These are phyloP conservation scores for Fraxinus ornus DNA, from an alignment of 305 asterid genomes.

Conservation along the genomic window DNA sequence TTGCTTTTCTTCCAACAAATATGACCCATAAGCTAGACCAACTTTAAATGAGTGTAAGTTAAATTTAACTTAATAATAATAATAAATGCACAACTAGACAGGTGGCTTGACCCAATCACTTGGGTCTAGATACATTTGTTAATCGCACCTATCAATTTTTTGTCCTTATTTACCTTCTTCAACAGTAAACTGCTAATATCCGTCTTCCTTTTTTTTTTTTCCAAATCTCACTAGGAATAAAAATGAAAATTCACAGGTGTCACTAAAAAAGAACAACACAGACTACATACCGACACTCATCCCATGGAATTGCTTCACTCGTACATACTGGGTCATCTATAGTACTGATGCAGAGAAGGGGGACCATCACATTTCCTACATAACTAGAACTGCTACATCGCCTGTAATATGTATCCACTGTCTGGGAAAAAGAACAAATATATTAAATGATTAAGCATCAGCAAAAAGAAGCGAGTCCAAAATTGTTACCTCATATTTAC, in stretches of 20 bases:
- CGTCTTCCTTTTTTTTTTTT: neutral
- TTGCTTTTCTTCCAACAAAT: neutral
- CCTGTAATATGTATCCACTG: slow-evolving; percentile 94
- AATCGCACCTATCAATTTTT: neutral
- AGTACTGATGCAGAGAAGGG: slow-evolving; percentile 82
- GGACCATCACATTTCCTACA: slow-evolving; percentile 70
- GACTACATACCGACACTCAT: slow-evolving; percentile 77
- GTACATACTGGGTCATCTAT: slow-evolving; percentile 96
- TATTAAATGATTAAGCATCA: slow-evolving; percentile 15
- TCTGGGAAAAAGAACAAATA: slow-evolving; percentile 43
- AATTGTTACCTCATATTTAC: slow-evolving; percentile 71
- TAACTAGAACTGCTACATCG: slow-evolving; percentile 67
- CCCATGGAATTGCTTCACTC: slow-evolving; percentile 93
- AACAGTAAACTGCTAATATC: neutral
- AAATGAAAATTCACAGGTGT: neutral
- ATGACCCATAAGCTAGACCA: neutral
- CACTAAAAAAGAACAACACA: neutral
- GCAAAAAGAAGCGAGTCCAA: slow-evolving; percentile 2
- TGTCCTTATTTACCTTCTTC: neutral
- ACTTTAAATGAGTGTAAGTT: neutral
- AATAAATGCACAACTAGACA: neutral
- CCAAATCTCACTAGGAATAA: neutral
- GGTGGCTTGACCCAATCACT: neutral
- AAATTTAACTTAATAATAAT: neutral
- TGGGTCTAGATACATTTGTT: neutral